phyloP scores from a whole-genome alignment of 2,329 filamentous ascomycete species.

The Emmonsia crescens region DNA sequence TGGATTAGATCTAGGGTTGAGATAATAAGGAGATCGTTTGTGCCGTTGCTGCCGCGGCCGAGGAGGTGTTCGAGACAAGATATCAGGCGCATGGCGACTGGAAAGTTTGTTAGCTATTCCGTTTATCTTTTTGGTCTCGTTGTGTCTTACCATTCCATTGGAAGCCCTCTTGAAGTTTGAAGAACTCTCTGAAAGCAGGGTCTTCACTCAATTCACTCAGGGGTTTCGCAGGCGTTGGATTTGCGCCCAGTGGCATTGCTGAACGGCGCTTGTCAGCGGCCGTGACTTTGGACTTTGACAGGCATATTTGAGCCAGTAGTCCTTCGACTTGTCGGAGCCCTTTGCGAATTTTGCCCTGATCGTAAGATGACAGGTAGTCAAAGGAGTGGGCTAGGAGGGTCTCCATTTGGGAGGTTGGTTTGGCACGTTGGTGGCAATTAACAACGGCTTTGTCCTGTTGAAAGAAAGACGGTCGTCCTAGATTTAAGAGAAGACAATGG shows the following conservation, averaged over 20 bases:
- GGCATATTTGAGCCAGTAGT: conserved; percentile 85
- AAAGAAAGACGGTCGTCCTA: background rate
- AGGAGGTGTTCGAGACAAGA: conserved; percentile 76
- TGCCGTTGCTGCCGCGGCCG: conserved; percentile 67
- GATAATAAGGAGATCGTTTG: conserved; percentile 80
- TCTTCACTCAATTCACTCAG: conserved; percentile 65
- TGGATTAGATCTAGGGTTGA: conserved; percentile 82
- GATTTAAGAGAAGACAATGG: background rate
- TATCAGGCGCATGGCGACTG: conserved; percentile 72
- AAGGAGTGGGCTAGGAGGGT: conserved; percentile 84
- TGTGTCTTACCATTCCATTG: conserved; percentile 71
- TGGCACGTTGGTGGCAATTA: background rate
- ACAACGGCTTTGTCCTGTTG: background rate
- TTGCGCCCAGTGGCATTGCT: conserved; percentile 27
- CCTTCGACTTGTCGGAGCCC: conserved; percentile 90
- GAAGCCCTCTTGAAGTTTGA: conserved; percentile 91
- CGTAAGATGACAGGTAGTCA: conserved; percentile 90
- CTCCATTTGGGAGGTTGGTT: conserved; percentile 55
- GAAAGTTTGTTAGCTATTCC: background rate
- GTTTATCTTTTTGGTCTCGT: background rate
- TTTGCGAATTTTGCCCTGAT: conserved; percentile 81
- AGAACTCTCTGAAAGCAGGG: conserved; percentile 88
- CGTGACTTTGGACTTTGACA: conserved; percentile 44
- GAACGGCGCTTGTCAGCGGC: conserved; percentile 34
- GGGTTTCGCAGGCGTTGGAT: conserved; percentile 45